phyloP scores from a whole-genome alignment of 2,329 filamentous ascomycete genomes.

The Tolypocladium album region DNA sequence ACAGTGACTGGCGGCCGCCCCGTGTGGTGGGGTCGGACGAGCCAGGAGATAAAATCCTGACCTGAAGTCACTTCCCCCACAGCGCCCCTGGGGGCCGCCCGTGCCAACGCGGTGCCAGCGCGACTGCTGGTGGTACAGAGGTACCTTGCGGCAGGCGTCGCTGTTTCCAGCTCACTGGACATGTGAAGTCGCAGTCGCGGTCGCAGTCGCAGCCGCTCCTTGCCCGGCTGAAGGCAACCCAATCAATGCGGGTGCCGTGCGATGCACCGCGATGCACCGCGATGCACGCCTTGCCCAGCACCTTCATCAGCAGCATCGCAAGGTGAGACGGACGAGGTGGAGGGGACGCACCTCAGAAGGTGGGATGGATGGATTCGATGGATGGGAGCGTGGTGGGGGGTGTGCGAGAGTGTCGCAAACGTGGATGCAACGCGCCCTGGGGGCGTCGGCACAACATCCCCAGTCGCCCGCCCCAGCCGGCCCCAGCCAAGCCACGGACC shows the following conservation, averaged over 20 bases:
- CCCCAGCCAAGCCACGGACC: constrained; percentile 4
- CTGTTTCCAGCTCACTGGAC: not conserved
- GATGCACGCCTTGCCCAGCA: not conserved
- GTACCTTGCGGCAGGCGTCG: not conserved
- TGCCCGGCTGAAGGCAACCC: not conserved
- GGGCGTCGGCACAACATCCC: constrained; percentile 3
- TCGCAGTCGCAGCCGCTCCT: not conserved
- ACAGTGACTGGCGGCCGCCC: not conserved
- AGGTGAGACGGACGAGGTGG: not conserved
- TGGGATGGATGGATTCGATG: not conserved
- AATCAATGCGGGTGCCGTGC: not conserved
- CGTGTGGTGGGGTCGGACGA: not conserved
- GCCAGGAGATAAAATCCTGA: not conserved
- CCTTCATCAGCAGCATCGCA: not conserved
- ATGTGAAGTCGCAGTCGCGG: not conserved
- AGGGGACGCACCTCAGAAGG: not conserved
- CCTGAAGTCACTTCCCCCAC: not conserved
- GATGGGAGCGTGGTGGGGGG: not conserved
- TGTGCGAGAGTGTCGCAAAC: not conserved
- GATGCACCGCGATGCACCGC: not conserved
- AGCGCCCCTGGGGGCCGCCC: not conserved
- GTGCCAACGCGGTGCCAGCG: not conserved
- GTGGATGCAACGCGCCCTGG: not conserved
- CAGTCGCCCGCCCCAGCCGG: constrained; percentile 3
- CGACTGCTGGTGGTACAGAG: no score